Conservation (phyloP, 164 flowering plant species). For the Paratinospora sagittata region DNA sequence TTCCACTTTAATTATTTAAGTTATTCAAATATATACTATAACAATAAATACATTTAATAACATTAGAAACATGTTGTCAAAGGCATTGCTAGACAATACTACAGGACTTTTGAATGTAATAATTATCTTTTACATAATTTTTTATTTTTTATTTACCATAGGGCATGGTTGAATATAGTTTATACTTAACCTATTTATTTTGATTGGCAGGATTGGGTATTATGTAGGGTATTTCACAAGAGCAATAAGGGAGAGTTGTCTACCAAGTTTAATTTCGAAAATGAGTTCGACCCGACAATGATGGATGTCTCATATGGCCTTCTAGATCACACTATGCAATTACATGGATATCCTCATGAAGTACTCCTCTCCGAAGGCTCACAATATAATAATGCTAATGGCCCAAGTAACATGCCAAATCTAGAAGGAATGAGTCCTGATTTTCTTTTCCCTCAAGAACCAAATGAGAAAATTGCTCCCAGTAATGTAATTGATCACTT, state of each 20-base stretch:
- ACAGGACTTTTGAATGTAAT: no score
- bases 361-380: constrained; percentile 12
- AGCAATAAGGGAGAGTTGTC: constrained; percentile 35
- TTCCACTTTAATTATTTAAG: no score
- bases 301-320: constrained; percentile 12
- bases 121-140: no score
- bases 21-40: no score
- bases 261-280: constrained; percentile 14
- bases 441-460: constrained; percentile 18
- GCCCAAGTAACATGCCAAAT: not conserved
- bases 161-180: not conserved
- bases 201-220: constrained; percentile 71
- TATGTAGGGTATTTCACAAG: constrained; percentile 74
- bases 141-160: no score
- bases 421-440: constrained; percentile 12
- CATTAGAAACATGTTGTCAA: no score
- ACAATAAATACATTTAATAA: no score
- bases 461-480: not conserved
- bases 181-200: not conserved
- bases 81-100: no score
- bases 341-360: not conserved
- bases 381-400: constrained; percentile 8
- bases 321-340: constrained; percentile 12
- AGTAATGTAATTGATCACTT: not conserved
- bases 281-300: constrained; percentile 14